Evolutionary conservation across 2,329 filamentous ascomycete species (phyloP).

Genomic region (Beauveria caledonica): DNA sequence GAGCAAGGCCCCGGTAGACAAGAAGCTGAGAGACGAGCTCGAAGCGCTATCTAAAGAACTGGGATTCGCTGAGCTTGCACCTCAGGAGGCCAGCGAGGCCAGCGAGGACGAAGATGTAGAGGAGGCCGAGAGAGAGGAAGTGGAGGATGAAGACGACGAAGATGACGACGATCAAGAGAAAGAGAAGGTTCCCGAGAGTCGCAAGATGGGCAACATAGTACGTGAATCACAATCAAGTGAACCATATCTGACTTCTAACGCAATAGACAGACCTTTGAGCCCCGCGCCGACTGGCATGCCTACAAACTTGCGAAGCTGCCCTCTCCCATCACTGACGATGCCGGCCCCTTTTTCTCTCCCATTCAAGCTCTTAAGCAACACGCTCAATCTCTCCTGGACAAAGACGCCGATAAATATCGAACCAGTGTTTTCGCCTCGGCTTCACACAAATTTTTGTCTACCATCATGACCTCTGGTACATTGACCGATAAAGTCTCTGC

Average conservation of each 20-base stretch:
- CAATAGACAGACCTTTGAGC: conserved; percentile 43
- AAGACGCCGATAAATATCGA: conserved; percentile 68
- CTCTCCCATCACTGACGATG: conserved; percentile 35
- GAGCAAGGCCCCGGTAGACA: conserved; percentile 31
- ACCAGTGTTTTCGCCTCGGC: conserved; percentile 70
- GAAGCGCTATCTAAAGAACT: conserved; percentile 31
- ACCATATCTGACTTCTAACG: conserved; percentile 26
- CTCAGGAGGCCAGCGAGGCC: conserved; percentile 28
- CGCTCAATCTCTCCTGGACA: conserved; percentile 65
- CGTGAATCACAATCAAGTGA: conserved; percentile 14
- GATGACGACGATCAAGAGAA: conserved; percentile 22
- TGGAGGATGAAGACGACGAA: conserved; percentile 26
- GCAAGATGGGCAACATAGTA: conserved; percentile 29
- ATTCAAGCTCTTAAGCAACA: conserved; percentile 55
- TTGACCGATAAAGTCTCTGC: conserved; percentile 95
- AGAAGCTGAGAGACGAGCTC: conserved; percentile 29
- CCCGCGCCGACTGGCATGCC: conserved; percentile 50
- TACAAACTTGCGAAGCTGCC: conserved; percentile 36
- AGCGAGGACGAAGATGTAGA: conserved; percentile 30
- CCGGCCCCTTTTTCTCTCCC: conserved; percentile 33
- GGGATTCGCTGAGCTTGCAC: conserved; percentile 26
- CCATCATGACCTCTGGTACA: conserved; percentile 94
- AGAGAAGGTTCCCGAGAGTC: conserved; percentile 23
- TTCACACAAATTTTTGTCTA: conserved; percentile 91
- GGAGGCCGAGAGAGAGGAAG: conserved; percentile 21